Evolutionary conservation across 352 stramenopile species (phyloP), one percentile per base, ranked within the genome.

Genomic region (Globisporangium heterothallicum): DNA sequence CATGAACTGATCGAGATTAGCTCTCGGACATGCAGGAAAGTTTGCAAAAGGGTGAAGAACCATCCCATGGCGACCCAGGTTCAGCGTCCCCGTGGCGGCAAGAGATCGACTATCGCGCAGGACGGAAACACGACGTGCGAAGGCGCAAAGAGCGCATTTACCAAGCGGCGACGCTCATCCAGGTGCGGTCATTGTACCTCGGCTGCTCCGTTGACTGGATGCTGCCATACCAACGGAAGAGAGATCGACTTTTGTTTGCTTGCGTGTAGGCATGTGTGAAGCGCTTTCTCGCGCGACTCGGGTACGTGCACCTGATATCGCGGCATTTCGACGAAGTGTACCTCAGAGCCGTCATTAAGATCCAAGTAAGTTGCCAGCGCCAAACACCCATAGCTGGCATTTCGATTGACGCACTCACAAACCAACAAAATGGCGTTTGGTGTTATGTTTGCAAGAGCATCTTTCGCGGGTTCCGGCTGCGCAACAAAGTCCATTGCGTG

Each of bases 301-400:
- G 59, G 19, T 87, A 61, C 41, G 51, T 62, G 1, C 63, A 74
- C 18, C 36, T 82, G 21, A 46, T 78, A 12, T 36, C 66, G 4
- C 42, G 73, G 26, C 69, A 74, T 53, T 53, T 68, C 18, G 75
- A 86, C 27, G 74, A 85, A 42, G 35, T 63, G 8, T 68, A 71
- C 22, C 35, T 79, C 7, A 16, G 48, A 16, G 69, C 74, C 7
- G 51, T 74, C 42, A 53, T 81, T 26, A 66, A 63, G 16, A 73
- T 86, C 32, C 78, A 88, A 66, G 74, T 84, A 53, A 22, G 26
- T 40, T 30, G n/a, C n/a, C n/a, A n/a, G n/a, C n/a, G n/a, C n/a
- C n/a, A n/a, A n/a, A n/a, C n/a, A n/a, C n/a, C n/a, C n/a, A n/a
- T n/a, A n/a, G n/a, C n/a, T n/a, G n/a, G n/a, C n/a, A n/a, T n/a